These are phyloP conservation scores for Fusarium veterinarium DNA, from an alignment of 2,329 filamentous ascomycete genomes.

Conservation along the genomic window DNA sequence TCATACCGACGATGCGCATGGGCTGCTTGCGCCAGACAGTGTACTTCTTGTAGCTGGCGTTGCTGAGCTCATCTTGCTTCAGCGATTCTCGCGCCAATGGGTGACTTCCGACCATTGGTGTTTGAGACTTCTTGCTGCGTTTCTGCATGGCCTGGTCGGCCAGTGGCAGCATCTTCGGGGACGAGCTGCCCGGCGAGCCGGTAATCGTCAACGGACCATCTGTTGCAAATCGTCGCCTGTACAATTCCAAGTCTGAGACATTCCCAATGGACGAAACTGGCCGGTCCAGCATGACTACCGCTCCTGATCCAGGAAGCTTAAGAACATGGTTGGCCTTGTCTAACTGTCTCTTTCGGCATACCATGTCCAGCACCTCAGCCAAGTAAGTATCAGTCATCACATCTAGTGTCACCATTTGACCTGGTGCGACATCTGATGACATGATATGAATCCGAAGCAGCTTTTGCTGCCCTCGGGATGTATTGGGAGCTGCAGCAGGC, in stretches of 20 bases:
- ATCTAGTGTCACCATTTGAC: constrained; percentile 78
- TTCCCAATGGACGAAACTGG: constrained; percentile 83
- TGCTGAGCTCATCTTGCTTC: constrained; percentile 68
- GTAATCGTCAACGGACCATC: constrained; percentile 77
- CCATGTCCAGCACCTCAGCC: constrained; percentile 81
- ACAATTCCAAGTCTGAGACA: constrained; percentile 79
- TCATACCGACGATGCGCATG: constrained; percentile 81
- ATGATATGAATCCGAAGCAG: constrained; percentile 78
- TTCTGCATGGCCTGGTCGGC: constrained; percentile 58
- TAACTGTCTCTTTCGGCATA: constrained; percentile 80
- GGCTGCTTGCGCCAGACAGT: constrained; percentile 85
- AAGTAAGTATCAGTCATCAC: constrained; percentile 87
- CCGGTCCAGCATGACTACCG: constrained; percentile 80
- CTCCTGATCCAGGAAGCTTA: constrained; percentile 79
- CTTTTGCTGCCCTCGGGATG: constrained; percentile 73
- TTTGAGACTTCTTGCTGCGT: constrained; percentile 63
- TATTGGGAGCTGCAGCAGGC: constrained; percentile 56
- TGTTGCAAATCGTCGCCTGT: constrained; percentile 78
- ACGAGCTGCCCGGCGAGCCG: constrained; percentile 75
- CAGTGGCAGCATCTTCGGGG: constrained; percentile 71
- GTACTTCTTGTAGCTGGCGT: constrained; percentile 77
- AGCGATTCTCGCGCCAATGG: constrained; percentile 74
- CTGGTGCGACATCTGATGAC: constrained; percentile 75
- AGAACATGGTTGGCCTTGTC: constrained; percentile 85
- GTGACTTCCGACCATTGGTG: constrained; percentile 68